phyloP scores from a whole-genome alignment of 2,329 filamentous ascomycete genomes.

The Cordyceps farinosa region DNA sequence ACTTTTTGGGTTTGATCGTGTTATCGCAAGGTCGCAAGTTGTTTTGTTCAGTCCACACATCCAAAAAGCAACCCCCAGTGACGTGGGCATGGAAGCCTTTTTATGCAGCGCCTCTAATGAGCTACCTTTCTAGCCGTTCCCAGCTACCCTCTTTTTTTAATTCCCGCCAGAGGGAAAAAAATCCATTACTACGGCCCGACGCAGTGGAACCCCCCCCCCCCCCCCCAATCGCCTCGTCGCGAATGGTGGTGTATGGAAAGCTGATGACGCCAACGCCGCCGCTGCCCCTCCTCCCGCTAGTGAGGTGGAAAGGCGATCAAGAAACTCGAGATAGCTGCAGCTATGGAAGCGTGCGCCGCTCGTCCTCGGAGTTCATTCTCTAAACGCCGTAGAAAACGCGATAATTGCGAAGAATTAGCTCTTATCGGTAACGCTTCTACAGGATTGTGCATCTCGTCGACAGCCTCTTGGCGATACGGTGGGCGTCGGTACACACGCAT shows the following conservation, averaged over 20 bases:
- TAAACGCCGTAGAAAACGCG: neutral
- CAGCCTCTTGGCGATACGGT: neutral
- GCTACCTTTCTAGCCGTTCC: neutral
- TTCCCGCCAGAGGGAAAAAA: neutral
- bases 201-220: constrained; percentile 1
- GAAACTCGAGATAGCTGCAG: too few relatives aligned
- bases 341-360: neutral
- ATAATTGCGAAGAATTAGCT: too few relatives aligned
- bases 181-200: neutral
- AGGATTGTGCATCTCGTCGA: neutral
- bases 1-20: constrained; percentile 9
- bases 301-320: too few relatives aligned
- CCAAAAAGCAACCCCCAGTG: neutral
- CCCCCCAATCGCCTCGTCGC: neutral
- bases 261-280: neutral
- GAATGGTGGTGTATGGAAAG: neutral
- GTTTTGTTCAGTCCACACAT: neutral
- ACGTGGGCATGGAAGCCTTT: constrained; percentile 6
- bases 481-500: neutral
- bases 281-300: neutral
- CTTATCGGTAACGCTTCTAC: neutral
- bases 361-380: neutral
- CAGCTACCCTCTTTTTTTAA: neutral
- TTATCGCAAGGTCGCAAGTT: neutral
- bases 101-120: neutral